Percentiles rank a stretch among this genome's conserved stretches.
Evolutionary conservation across 768 basidiomycete genomes (phyloP).

Genomic region (Psilocybe sp.): DNA sequence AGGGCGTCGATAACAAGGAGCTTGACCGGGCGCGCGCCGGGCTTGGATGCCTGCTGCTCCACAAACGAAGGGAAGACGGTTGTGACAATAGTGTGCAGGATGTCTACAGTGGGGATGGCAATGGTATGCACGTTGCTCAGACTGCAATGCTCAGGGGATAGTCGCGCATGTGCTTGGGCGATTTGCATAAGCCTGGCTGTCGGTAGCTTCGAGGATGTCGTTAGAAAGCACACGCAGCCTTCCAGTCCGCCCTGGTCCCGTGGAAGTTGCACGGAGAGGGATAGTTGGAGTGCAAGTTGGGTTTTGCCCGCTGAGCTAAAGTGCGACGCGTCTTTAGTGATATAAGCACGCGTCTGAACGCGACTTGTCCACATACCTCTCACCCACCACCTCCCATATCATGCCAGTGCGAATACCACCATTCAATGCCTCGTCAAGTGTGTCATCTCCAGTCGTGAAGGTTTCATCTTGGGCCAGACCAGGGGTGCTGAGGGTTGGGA

Average conservation of each 20-base stretch:
- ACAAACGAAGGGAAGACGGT: conserved; percentile 54
- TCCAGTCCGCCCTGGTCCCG: conserved; percentile 49
- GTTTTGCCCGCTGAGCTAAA: conserved; percentile 92
- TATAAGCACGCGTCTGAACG: conserved; percentile 2
- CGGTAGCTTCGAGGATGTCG: conserved; percentile 66
- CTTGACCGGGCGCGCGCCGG: conserved; percentile 55
- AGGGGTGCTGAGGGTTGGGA: conserved; percentile 39
- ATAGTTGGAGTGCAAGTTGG: conserved; percentile 83
- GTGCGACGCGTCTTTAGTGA: background rate
- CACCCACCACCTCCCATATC: conserved; percentile 86
- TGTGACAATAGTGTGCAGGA: conserved; percentile 54
- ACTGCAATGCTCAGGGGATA: conserved; percentile 40
- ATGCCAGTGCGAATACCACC: conserved; percentile 79
- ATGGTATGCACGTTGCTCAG: conserved; percentile 64
- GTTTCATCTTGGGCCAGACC: conserved; percentile 35
- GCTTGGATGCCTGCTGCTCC: conserved; percentile 23
- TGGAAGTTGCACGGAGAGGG: conserved; percentile 76
- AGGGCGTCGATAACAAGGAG: conserved; percentile 87
- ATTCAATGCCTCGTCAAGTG: conserved; percentile 67
- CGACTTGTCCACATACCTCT: conserved; percentile 58
- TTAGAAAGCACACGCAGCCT: conserved; percentile 76
- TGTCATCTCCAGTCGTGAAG: conserved; percentile 72
- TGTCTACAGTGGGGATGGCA: conserved; percentile 49
- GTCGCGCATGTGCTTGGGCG: conserved; percentile 42
- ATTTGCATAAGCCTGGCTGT: conserved; percentile 72